Conservation (phyloP, 306 rosid species). For the Gynostemma pentaphyllum region DNA sequence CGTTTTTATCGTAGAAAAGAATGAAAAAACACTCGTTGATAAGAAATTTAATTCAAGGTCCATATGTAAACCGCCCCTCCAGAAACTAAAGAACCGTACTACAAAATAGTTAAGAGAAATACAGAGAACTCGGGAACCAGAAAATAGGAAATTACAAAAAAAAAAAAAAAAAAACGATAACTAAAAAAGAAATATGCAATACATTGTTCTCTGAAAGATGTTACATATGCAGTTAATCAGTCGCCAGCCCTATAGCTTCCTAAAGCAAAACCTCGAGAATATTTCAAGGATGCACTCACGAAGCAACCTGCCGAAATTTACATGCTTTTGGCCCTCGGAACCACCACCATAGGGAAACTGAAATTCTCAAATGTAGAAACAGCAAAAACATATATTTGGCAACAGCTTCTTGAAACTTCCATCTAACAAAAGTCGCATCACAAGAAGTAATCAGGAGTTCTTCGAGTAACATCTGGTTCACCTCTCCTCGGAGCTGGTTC, state of each 20-base stretch:
- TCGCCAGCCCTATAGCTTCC: slow-evolving; percentile 7
- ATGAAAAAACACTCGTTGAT: slow-evolving; percentile 5
- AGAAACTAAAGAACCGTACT: background rate
- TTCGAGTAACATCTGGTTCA: slow-evolving; percentile 88
- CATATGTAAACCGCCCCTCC: slow-evolving; percentile 10
- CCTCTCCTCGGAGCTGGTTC: slow-evolving; percentile 99
- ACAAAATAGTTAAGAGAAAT: slow-evolving; percentile 8
- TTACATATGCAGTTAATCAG: slow-evolving; percentile 13
- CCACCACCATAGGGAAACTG: slow-evolving; percentile 6
- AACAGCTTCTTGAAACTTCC: background rate
- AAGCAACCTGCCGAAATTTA: slow-evolving; percentile 10
- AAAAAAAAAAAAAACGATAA: background rate
- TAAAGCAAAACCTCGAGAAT: slow-evolving; percentile 2
- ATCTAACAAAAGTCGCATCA: slow-evolving; percentile 19
- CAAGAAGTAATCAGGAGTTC: slow-evolving; percentile 92
- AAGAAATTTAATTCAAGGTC: slow-evolving; percentile 1
- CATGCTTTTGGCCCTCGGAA: background rate
- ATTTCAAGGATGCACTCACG: slow-evolving; percentile 3
- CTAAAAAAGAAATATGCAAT: background rate
- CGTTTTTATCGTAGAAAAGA: background rate
- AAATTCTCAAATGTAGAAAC: slow-evolving; percentile 6
- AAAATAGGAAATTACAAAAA: slow-evolving; percentile 4
- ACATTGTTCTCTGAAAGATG: slow-evolving; percentile 11
- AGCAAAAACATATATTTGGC: background rate
- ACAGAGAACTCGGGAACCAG: slow-evolving; percentile 1